phyloP scores from a whole-genome alignment of 306 rosid species.

The Dalbergia cultrata region DNA sequence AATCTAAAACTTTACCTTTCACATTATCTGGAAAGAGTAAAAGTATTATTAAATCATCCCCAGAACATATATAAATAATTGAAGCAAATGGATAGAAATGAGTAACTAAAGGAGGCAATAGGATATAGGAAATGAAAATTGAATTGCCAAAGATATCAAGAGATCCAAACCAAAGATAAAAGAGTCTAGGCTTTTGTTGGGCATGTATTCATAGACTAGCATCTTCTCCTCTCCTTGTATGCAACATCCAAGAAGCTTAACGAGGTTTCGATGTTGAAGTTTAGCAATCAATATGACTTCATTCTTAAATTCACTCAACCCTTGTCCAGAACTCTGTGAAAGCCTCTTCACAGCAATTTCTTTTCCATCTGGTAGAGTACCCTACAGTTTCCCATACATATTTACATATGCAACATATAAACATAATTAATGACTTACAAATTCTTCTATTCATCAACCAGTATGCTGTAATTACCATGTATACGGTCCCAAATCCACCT shows the following conservation, averaged over 20 bases:
- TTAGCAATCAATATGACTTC: slow-evolving; percentile 50
- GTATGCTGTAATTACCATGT: slow-evolving; percentile 41
- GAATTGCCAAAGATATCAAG: neutral
- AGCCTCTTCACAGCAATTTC: slow-evolving; percentile 53
- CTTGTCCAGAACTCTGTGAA: slow-evolving; percentile 52
- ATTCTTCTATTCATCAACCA: slow-evolving; percentile 12
- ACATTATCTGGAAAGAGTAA: slow-evolving; percentile 42
- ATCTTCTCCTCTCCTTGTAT: slow-evolving; percentile 49
- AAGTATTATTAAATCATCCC: slow-evolving; percentile 10
- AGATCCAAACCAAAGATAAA: slow-evolving; percentile 46
- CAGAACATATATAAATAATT: neutral
- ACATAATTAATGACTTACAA: neutral
- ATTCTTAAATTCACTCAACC: slow-evolving; percentile 49
- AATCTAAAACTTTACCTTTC: slow-evolving; percentile 43
- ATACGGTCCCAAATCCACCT: slow-evolving; percentile 53
- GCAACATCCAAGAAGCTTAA: slow-evolving; percentile 49
- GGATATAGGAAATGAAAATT: slow-evolving; percentile 9
- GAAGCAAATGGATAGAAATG: neutral
- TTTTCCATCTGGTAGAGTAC: slow-evolving; percentile 41
- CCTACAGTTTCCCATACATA: slow-evolving; percentile 38
- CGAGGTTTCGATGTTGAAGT: slow-evolving; percentile 51
- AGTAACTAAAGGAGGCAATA: neutral
- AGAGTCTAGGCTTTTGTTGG: slow-evolving; percentile 50
- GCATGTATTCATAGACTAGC: slow-evolving; percentile 52
- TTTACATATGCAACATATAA: neutral